A percentile compares a stretch with the other conserved stretches of the same genome.
Evolutionary conservation across 306 rosid genomes (phyloP).

Genomic region (Rosa rugosa): DNA sequence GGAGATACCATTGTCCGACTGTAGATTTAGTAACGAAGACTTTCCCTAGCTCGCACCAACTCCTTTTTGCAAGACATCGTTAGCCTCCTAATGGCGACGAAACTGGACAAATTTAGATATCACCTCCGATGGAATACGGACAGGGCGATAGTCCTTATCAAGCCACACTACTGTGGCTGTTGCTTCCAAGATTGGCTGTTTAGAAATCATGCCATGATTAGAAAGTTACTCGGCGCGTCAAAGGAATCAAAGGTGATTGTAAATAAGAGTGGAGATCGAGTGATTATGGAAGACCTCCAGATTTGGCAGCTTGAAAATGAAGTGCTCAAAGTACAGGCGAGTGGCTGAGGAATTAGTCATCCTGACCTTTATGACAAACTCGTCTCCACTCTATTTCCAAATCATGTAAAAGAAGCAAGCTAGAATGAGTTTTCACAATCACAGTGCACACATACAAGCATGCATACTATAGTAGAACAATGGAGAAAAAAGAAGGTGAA

Average conservation of each 20-base stretch:
- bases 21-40: constrained; percentile 10
- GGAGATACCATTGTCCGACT: constrained; percentile 8
- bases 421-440: too few species aligned
- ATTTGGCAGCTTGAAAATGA: constrained; percentile 72
- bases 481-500: too few species aligned
- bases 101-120: constrained; percentile 55
- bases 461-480: too few species aligned
- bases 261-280: not conserved
- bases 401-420: too few species aligned
- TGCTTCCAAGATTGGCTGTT: constrained; percentile 83
- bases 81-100: constrained; percentile 37
- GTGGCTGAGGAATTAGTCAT: constrained; percentile 66
- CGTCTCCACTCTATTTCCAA: constrained; percentile 47
- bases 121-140: constrained; percentile 64
- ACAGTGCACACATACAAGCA: too few species aligned
- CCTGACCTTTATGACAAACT: constrained; percentile 60
- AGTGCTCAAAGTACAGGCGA: constrained; percentile 63
- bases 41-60: not conserved
- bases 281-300: constrained; percentile 52
- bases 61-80: constrained; percentile 16
- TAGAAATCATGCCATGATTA: not conserved
- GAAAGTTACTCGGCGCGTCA: constrained; percentile 16
- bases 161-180: constrained; percentile 83
- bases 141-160: constrained; percentile 69
- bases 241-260: constrained; percentile 1